Evolutionary conservation across 2,329 filamentous ascomycete species (phyloP).

Genomic region (Metarhizium album): DNA sequence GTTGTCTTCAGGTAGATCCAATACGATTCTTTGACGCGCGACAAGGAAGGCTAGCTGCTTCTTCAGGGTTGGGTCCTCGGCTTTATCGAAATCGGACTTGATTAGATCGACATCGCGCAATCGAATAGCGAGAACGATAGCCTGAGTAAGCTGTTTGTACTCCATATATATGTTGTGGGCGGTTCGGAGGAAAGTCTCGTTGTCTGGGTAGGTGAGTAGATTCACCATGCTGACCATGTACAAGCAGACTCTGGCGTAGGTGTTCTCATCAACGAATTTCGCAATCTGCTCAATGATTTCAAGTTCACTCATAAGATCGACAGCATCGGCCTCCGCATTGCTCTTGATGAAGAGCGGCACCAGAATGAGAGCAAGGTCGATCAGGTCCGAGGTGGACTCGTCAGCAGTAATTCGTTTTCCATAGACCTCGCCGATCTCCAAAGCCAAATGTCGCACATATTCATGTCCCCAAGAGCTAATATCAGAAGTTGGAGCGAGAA

Average conservation of each 20-base stretch:
- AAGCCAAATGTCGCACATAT: constrained; percentile 88
- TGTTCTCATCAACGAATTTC: constrained; percentile 85
- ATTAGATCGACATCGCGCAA: constrained; percentile 83
- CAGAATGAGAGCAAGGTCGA: constrained; percentile 71
- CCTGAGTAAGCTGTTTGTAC: constrained; percentile 87
- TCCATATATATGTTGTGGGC: constrained; percentile 89
- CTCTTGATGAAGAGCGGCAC: constrained; percentile 94
- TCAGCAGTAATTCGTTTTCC: constrained; percentile 79
- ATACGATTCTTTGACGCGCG: constrained; percentile 78
- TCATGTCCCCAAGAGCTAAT: constrained; percentile 97
- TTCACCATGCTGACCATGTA: constrained; percentile 99
- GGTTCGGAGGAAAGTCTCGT: constrained; percentile 86
- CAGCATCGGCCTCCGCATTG: constrained; percentile 95
- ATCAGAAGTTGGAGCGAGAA: constrained; percentile 82
- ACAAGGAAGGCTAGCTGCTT: constrained; percentile 93
- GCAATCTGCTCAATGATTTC: constrained; percentile 93
- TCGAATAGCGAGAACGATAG: constrained; percentile 87
- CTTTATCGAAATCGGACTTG: constrained; percentile 66
- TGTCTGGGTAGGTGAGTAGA: constrained; percentile 92
- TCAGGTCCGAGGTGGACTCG: constrained; percentile 70
- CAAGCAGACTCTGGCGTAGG: constrained; percentile 82
- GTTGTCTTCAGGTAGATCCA: constrained; percentile 55
- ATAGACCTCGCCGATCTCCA: constrained; percentile 94
- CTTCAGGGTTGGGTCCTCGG: constrained; percentile 70
- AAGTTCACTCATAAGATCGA: constrained; percentile 91